Evolutionary conservation across 331 rosid species (phyloP), one percentile per base, ranked within the genome.

Genomic region (Rhamnella rubrinervis): DNA sequence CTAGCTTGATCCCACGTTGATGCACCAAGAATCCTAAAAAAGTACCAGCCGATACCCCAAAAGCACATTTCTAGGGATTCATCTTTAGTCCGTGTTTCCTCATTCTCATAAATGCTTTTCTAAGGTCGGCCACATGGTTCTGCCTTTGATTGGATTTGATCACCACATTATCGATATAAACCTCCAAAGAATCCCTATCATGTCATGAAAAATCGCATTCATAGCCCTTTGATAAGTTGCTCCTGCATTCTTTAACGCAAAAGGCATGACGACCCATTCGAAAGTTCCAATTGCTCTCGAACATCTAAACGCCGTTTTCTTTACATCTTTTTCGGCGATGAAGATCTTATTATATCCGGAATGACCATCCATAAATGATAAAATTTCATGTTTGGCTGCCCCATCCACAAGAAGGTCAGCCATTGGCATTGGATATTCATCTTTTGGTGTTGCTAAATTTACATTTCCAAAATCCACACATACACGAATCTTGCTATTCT

Each of bases 131-230:
- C 20, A 64, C 19, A 23, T 64, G 56, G n/a, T 41, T 0, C 7
- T 12, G n/a, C 1, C 1, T 31, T 1, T 11, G 5, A 4, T 21
- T 8, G 0, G 38, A 55, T 17, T 68, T 68, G 6, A 31, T 6
- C 0, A 49, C 60, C 2, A 61, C 39, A 9, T 61, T 63, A 51
- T 61, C 68, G 0, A 39, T 39, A 39, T 39, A 39, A 39, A 39
- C 41, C 1, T 39, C 41, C 6, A 39, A 8, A 8, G 8, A 8
- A 39, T 39, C 41, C 41, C 6, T 4, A 71, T 71, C 3, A 71
- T 1, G 10, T 71, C 61, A 13, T 60, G 75, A 8, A 71, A 71
- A 2, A 49, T 20, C 8, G 18, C 28, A 16, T 71, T 59, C 61
- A 60, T 71, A 2, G 21, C 63, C 1, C 40, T 1, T 31, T 60